Conservation (phyloP, 805 yeast genomes). For the Nakazawaea ambrosiae region DNA sequence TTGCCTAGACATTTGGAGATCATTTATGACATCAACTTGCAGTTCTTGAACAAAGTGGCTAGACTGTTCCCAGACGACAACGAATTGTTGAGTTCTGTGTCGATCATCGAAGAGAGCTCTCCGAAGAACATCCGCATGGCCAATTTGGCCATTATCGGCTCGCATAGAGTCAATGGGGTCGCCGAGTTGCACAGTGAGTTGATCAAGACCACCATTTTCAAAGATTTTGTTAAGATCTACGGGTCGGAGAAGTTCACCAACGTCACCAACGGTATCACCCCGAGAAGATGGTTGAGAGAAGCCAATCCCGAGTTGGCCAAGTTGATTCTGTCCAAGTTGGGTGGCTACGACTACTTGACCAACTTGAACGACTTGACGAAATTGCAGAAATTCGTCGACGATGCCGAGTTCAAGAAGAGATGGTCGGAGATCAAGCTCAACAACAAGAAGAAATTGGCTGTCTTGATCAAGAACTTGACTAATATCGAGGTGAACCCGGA, state of each 20-base stretch:
- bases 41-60: constrained; percentile 72
- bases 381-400: constrained; percentile 61
- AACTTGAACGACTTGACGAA: constrained; percentile 61
- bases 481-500: constrained; percentile 60
- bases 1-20: constrained; percentile 90
- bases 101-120: constrained; percentile 75
- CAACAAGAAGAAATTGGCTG: constrained; percentile 65
- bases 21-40: constrained; percentile 77
- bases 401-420: constrained; percentile 52
- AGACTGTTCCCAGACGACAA: constrained; percentile 69
- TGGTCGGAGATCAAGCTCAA: constrained; percentile 69
- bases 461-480: constrained; percentile 56
- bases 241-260: constrained; percentile 83
- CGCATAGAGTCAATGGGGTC: constrained; percentile 92
- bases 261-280: constrained; percentile 93
- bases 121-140: constrained; percentile 93
- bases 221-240: constrained; percentile 78
- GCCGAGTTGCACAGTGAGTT: constrained; percentile 93
- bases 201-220: constrained; percentile 81
- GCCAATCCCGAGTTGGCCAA: constrained; percentile 78
- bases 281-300: constrained; percentile 93
- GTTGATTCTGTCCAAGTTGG: constrained; percentile 66
- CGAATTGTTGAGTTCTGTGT: constrained; percentile 60
- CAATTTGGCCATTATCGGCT: constrained; percentile 80
- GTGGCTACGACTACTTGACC: constrained; percentile 62